Conservation (phyloP, 2,329 filamentous ascomycete genomes). For the Huntiella abstrusa region DNA sequence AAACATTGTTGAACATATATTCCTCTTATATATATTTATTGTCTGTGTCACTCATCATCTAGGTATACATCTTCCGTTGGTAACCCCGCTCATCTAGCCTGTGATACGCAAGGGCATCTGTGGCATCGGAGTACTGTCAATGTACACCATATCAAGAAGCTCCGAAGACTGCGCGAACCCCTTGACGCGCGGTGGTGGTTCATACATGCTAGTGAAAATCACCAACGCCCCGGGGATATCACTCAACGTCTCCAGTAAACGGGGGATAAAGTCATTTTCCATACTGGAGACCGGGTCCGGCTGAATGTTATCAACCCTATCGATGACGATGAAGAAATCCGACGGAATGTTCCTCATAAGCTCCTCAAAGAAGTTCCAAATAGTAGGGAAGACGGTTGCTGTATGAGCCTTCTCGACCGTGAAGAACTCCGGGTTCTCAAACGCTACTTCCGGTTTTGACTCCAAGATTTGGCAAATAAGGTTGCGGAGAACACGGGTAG, state of each 20-base stretch:
- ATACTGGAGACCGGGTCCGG: constrained; percentile 7
- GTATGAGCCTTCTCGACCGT: constrained; percentile 3
- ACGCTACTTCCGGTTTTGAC: constrained; percentile 6
- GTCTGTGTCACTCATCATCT: too few species aligned
- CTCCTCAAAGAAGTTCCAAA: constrained; percentile 10
- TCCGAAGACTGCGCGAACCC: neutral
- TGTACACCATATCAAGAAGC: constrained; percentile 1
- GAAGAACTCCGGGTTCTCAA: constrained; percentile 8
- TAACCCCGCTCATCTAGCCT: too few species aligned
- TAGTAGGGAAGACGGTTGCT: neutral
- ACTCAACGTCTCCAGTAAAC: constrained; percentile 1
- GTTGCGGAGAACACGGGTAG: constrained; percentile 7
- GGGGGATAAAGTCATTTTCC: constrained; percentile 3
- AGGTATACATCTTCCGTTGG: too few species aligned
- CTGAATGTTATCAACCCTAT: constrained; percentile 8
- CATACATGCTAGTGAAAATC: constrained; percentile 10
- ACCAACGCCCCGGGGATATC: constrained; percentile 1
- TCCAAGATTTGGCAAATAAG: constrained; percentile 9
- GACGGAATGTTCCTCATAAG: constrained; percentile 4
- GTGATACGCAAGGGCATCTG: too few species aligned
- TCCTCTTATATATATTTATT: too few species aligned
- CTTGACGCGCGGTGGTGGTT: constrained; percentile 8
- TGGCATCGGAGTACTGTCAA: neutral
- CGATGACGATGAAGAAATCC: constrained; percentile 11
- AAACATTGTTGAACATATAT: too few species aligned